Conservation (phyloP, 1,284 basidiomycete species). For the Schizophyllum amplum region DNA sequence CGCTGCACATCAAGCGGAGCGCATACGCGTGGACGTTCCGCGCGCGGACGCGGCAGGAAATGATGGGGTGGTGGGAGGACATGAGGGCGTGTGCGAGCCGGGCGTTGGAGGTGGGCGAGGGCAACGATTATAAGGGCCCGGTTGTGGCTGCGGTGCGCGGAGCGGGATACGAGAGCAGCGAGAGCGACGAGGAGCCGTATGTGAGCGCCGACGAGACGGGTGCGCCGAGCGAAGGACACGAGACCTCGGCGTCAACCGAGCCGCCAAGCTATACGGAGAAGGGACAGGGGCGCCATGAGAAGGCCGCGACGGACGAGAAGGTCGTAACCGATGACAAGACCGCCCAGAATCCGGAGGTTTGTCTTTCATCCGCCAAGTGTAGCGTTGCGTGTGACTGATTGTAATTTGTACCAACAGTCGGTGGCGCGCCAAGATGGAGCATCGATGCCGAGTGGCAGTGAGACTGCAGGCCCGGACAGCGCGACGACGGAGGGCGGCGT, state of each 20-base stretch:
- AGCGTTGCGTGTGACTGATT: no score
- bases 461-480: constrained; percentile 15
- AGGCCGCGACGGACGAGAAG: constrained; percentile 22
- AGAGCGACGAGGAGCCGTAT: background rate
- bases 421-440: constrained; percentile 3
- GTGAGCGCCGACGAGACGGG: constrained; percentile 18
- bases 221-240: constrained; percentile 39
- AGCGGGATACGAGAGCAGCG: background rate
- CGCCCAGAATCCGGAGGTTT: no score
- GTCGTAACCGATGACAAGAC: constrained; percentile 1
- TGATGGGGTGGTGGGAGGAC: constrained; percentile 99
- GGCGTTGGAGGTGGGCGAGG: constrained; percentile 90
- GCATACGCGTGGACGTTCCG: constrained; percentile 86
- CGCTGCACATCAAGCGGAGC: constrained; percentile 21
- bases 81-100: constrained; percentile 91
- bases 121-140: constrained; percentile 87
- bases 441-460: constrained; percentile 26
- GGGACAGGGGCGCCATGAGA: constrained; percentile 27
- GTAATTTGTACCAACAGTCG: constrained; percentile 58
- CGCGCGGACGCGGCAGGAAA: constrained; percentile 84
- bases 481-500: constrained; percentile 22
- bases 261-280: constrained; percentile 32
- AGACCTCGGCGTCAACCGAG: constrained; percentile 39
- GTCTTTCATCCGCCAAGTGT: no score
- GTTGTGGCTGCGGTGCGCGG: constrained; percentile 83